These are phyloP conservation scores for Microsporum audouinii DNA, from an alignment of 2,329 filamentous ascomycete species.

Conservation along the genomic window DNA sequence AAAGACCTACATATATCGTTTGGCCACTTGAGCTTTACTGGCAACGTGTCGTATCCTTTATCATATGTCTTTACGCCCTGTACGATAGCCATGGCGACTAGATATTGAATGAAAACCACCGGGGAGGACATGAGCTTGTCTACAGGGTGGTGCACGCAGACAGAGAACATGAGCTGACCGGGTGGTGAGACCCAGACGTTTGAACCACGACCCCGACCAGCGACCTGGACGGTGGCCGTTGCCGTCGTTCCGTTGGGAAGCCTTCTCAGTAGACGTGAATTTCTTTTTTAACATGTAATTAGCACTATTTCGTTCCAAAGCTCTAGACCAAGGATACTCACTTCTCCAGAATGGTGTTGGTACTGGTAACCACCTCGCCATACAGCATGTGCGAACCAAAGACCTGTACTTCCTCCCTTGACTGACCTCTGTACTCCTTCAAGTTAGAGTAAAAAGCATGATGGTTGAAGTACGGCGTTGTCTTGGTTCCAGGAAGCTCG, in stretches of 20 bases:
- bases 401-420: conserved; percentile 43
- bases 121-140: conserved; percentile 60
- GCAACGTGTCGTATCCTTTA: conserved; percentile 59
- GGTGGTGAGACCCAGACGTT: conserved; percentile 94
- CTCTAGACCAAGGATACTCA: conserved; percentile 25
- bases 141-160: conserved; percentile 71
- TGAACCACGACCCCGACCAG: conserved; percentile 73
- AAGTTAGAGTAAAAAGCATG: conserved; percentile 64
- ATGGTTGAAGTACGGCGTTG: conserved; percentile 81
- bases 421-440: conserved; percentile 50
- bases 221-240: conserved; percentile 76
- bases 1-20: conserved; percentile 71
- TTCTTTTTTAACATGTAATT: conserved; percentile 39
- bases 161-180: conserved; percentile 78
- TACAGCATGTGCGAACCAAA: conserved; percentile 78
- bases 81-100: conserved; percentile 77
- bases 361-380: conserved; percentile 85
- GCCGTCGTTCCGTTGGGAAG: conserved; percentile 80
- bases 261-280: conserved; percentile 61
- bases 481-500: conserved; percentile 54
- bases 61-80: conserved; percentile 74
- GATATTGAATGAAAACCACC: conserved; percentile 87
- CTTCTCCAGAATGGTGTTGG: conserved; percentile 88
- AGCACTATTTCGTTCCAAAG: no score
- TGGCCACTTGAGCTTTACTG: conserved; percentile 89